Conservation (phyloP, 441 rosid species). For the Pelargonium myrrhifolium region DNA sequence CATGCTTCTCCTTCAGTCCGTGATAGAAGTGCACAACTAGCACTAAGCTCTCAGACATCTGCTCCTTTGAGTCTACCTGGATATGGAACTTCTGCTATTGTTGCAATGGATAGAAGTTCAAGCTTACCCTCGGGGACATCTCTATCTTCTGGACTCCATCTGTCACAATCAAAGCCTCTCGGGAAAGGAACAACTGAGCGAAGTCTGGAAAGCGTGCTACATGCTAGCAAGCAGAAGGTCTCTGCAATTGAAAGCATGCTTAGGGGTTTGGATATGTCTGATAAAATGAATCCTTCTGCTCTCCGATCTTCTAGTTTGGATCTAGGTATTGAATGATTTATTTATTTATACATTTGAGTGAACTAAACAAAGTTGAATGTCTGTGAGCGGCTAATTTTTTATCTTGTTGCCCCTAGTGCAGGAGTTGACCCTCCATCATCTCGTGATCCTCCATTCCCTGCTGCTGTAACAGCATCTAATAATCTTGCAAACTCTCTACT, state of each 20-base stretch:
- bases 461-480: conserved; percentile 66
- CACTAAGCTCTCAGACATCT: conserved; percentile 50
- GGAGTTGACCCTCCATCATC: conserved; percentile 99
- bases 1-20: conserved; percentile 96
- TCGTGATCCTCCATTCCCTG: conserved; percentile 91
- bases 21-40: conserved; percentile 66
- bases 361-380: conserved; percentile 15
- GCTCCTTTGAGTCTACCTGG: conserved; percentile 55
- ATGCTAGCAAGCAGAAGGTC: conserved; percentile 98
- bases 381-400: conserved; percentile 55
- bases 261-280: conserved; percentile 82
- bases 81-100: conserved; percentile 92
- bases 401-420: conserved; percentile 78
- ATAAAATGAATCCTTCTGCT: conserved; percentile 63
- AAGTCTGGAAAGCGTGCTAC: conserved; percentile 89
- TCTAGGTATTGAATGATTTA: conserved; percentile 70
- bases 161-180: conserved; percentile 65
- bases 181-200: conserved; percentile 65
- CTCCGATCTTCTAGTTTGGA: conserved; percentile 90
- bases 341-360: conserved; percentile 13
- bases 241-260: conserved; percentile 99
- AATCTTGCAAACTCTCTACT: conserved; percentile 41
- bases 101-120: conserved; percentile 91
- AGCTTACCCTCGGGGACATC: conserved; percentile 65
- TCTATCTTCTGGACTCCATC: conserved; percentile 66